Evolutionary conservation across 129 eudicot species (phyloP).

Genomic region (Daucus carota): DNA sequence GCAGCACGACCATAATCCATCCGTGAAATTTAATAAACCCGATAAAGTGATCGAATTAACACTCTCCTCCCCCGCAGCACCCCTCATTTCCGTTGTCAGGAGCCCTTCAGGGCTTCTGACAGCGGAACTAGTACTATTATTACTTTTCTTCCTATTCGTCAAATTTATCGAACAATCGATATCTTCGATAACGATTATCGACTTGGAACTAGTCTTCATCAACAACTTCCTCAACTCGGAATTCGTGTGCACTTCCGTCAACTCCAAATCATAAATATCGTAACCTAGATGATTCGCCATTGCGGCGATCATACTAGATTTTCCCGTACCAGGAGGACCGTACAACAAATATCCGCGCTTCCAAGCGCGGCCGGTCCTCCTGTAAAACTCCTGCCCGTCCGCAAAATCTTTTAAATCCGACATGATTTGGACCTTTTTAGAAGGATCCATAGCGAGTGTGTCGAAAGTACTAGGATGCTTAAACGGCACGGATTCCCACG

Average conservation of each 20-base stretch:
- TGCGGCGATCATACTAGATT: constrained; percentile 96
- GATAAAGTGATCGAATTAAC: constrained; percentile 64
- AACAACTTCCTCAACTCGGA: constrained; percentile 74
- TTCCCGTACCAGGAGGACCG: constrained; percentile 97
- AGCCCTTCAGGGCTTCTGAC: constrained; percentile 12
- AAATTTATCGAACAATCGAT: constrained; percentile 82
- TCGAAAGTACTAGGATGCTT: constrained; percentile 96
- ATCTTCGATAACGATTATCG: constrained; percentile 90
- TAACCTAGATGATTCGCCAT: constrained; percentile 87
- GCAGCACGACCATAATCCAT: constrained; percentile 95
- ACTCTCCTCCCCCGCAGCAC: constrained; percentile 25
- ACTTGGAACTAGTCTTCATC: constrained; percentile 89
- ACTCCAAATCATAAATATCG: constrained; percentile 83
- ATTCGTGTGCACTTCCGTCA: constrained; percentile 77
- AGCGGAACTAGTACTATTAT: not conserved
- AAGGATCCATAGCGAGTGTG: constrained; percentile 84
- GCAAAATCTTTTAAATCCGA: constrained; percentile 76
- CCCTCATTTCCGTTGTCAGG: constrained; percentile 16
- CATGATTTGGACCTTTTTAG: constrained; percentile 50
- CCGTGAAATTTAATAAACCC: constrained; percentile 80
- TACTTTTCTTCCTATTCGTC: constrained; percentile 47
- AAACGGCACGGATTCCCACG: constrained; percentile 97
- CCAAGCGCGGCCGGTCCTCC: constrained; percentile 95
- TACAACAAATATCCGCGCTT: constrained; percentile 75
- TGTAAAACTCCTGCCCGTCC: constrained; percentile 71